Percentiles rank a stretch among this genome's conserved stretches.
These are phyloP conservation scores for Phytophthora fragariae DNA, from an alignment of 352 stramenopile genomes.

Conservation along the genomic window DNA sequence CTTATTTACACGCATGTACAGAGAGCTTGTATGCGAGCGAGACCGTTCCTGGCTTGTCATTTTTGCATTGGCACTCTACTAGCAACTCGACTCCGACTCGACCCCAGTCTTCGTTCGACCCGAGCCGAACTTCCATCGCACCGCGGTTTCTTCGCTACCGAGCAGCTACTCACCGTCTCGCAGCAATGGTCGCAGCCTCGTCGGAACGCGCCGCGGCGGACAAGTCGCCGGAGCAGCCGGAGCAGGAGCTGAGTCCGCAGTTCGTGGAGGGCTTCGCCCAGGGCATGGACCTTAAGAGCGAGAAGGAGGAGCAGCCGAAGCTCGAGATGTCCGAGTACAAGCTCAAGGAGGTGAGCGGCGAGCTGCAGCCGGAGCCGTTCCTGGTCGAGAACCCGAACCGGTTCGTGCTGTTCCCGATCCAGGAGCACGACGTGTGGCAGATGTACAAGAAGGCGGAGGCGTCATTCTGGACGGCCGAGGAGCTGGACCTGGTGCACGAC, in stretches of 20 bases:
- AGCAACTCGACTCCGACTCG: constrained; percentile 11
- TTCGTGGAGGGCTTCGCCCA: constrained; percentile 33
- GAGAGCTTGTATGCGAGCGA: no score
- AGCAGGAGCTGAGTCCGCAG: no score
- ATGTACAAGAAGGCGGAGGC: constrained; percentile 99
- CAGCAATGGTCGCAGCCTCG: no score
- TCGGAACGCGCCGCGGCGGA: no score
- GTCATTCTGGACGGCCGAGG: constrained; percentile 99
- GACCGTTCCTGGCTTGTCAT: constrained; percentile 24
- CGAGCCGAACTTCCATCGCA: background rate
- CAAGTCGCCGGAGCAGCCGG: no score
- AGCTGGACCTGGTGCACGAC: constrained; percentile 97
- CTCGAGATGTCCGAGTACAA: constrained; percentile 88
- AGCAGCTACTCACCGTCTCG: no score
- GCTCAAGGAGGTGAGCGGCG: constrained; percentile 84
- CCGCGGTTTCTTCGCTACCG: constrained; percentile 5
- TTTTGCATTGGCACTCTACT: constrained; percentile 41
- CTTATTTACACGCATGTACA: no score
- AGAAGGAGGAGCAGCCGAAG: constrained; percentile 33
- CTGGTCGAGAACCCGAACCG: constrained; percentile 96
- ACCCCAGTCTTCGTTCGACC: no score
- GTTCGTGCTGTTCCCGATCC: constrained; percentile 98
- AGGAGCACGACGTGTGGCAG: constrained; percentile 97
- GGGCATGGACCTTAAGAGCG: constrained; percentile 28
- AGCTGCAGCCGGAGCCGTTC: constrained; percentile 92